phyloP scores from a whole-genome alignment of 2,329 filamentous ascomycete species.

The Alternaria sp. region DNA sequence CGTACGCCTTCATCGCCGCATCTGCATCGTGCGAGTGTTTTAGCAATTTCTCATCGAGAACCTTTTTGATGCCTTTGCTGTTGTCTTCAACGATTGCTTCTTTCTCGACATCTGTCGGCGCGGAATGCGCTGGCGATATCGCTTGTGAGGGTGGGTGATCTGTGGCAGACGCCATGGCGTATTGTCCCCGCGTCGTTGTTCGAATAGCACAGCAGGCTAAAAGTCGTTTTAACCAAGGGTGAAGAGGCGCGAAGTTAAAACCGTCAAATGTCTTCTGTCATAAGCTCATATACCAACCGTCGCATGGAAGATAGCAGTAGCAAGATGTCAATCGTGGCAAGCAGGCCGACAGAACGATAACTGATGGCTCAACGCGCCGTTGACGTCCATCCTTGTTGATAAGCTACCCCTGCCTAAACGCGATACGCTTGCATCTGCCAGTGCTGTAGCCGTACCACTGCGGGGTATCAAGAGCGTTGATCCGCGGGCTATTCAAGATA shows the following conservation, averaged over 20 bases:
- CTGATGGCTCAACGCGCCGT: constrained; percentile 15
- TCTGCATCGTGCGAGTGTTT: constrained; percentile 67
- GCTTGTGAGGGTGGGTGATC: background rate
- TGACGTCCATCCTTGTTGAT: constrained; percentile 22
- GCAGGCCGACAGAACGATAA: constrained; percentile 13
- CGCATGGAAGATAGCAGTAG: background rate
- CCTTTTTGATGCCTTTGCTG: constrained; percentile 12
- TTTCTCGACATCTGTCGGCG: constrained; percentile 27
- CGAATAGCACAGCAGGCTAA: background rate
- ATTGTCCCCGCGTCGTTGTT: too few species aligned
- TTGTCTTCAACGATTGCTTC: constrained; percentile 19
- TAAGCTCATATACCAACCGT: background rate
- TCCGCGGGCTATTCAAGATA: constrained; percentile 24
- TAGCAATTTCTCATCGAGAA: constrained; percentile 37
- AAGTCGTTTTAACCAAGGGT: background rate
- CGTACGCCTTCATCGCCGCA: constrained; percentile 67
- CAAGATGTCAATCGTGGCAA: background rate
- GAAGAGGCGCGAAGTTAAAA: background rate
- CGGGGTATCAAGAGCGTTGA: constrained; percentile 22
- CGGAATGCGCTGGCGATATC: background rate
- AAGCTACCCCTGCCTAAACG: constrained; percentile 21
- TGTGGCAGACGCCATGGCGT: constrained; percentile 11
- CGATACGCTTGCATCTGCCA: constrained; percentile 14
- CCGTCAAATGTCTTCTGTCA: background rate
- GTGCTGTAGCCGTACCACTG: constrained; percentile 21